These are phyloP conservation scores for Mortierella hygrophila DNA, from an alignment of 192 early-diverging fungal genomes.

Conservation along the genomic window DNA sequence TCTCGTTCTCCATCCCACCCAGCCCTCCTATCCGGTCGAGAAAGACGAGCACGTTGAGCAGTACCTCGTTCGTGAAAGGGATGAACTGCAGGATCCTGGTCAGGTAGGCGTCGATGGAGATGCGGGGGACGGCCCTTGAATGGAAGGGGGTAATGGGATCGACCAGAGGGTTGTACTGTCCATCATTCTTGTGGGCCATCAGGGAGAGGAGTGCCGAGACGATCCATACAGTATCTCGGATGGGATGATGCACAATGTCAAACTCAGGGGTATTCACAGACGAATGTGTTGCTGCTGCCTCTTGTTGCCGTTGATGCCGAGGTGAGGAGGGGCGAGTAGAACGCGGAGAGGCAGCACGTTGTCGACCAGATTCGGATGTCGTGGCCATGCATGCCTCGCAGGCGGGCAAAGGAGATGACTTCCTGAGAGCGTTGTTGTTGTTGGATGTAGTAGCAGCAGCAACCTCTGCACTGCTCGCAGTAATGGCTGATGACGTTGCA, in stretches of 20 bases:
- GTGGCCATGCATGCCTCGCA: slow-evolving; percentile 18
- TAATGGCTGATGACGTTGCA: background rate
- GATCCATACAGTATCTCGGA: slow-evolving; percentile 58
- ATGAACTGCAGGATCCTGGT: slow-evolving; percentile 75
- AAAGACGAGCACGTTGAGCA: slow-evolving; percentile 77
- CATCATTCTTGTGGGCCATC: slow-evolving; percentile 61
- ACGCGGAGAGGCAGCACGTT: background rate
- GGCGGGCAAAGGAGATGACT: background rate
- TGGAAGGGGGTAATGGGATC: slow-evolving; percentile 75
- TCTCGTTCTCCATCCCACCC: slow-evolving; percentile 34
- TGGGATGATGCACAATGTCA: slow-evolving; percentile 60
- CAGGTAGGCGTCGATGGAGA: slow-evolving; percentile 74
- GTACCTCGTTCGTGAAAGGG: slow-evolving; percentile 75
- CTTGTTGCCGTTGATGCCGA: slow-evolving; percentile 8
- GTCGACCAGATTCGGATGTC: background rate
- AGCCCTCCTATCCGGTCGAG: slow-evolving; percentile 73
- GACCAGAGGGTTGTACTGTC: slow-evolving; percentile 31
- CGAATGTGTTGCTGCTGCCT: background rate
- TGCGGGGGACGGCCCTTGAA: slow-evolving; percentile 73
- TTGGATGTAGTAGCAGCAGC: background rate
- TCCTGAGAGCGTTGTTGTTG: background rate
- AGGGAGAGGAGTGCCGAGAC: slow-evolving; percentile 62
- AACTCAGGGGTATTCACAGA: slow-evolving; percentile 16
- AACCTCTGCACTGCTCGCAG: background rate
- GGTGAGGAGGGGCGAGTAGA: background rate